Evolutionary conservation across 495 filamentous ascomycete species (phyloP).

Genomic region (Halenospora varia): DNA sequence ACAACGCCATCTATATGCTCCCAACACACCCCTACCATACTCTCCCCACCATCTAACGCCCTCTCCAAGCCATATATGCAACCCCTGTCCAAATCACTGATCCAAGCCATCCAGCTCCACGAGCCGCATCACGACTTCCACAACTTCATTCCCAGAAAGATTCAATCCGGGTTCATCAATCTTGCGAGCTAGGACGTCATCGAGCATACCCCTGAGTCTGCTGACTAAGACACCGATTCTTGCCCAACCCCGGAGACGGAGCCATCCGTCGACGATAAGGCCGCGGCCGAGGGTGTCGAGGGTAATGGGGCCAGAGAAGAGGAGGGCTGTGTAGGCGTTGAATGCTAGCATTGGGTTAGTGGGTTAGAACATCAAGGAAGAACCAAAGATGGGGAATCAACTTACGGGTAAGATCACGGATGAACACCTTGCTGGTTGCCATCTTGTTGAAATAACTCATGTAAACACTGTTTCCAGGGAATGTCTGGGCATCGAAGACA

Average conservation of each 20-base stretch:
- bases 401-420: conserved; percentile 84
- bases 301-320: conserved; percentile 82
- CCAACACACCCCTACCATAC: not conserved
- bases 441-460: conserved; percentile 88
- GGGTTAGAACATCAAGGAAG: conserved; percentile 7
- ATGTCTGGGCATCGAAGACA: conserved; percentile 75
- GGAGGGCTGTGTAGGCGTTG: conserved; percentile 81
- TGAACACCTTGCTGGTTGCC: conserved; percentile 82
- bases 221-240: conserved; percentile 88
- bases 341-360: conserved; percentile 54
- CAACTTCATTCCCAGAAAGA: conserved; percentile 59
- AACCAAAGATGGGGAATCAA: conserved; percentile 21
- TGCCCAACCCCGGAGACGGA: conserved; percentile 88
- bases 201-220: conserved; percentile 78
- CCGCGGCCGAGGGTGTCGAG: conserved; percentile 88
- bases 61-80: not conserved
- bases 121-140: conserved; percentile 69
- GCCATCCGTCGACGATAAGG: conserved; percentile 89
- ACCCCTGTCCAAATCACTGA: conserved; percentile 31
- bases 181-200: conserved; percentile 71
- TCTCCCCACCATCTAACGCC: not conserved
- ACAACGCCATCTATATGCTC: conserved; percentile 16
- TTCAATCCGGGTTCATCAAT: conserved; percentile 70
- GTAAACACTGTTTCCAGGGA: conserved; percentile 63
- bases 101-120: conserved; percentile 89